A percentile compares a stretch with the other conserved stretches of the same genome.
Conservation (phyloP, 495 filamentous ascomycete species). For the Zalerion maritima region DNA sequence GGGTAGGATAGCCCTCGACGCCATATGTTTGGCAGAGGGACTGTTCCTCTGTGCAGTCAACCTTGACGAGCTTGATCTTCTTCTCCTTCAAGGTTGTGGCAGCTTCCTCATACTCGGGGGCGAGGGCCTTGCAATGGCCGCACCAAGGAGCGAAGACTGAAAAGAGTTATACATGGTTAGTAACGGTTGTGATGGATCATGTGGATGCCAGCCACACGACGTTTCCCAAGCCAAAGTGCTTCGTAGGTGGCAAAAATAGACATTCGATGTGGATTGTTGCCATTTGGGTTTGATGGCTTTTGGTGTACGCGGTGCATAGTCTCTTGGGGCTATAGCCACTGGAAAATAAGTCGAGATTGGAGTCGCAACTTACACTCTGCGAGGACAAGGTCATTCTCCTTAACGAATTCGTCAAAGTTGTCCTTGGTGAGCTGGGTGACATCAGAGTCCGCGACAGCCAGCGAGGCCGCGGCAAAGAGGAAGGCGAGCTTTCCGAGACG, state of each 20-base stretch:
- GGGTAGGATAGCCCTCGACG: conserved; percentile 92
- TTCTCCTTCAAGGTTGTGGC: conserved; percentile 91
- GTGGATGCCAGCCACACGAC: not conserved
- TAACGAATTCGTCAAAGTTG: conserved; percentile 74
- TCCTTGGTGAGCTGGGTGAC: conserved; percentile 74
- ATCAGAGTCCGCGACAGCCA: conserved; percentile 48
- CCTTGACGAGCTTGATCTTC: conserved; percentile 79
- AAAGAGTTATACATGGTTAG: conserved; percentile 7
- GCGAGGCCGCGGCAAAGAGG: conserved; percentile 48
- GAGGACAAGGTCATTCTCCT: conserved; percentile 65
- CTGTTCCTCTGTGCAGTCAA: conserved; percentile 91
- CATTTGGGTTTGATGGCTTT: not conserved
- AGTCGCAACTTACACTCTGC: conserved; percentile 50
- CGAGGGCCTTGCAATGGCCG: conserved; percentile 75
- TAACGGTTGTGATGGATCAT: conserved; percentile 2
- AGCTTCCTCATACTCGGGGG: conserved; percentile 77
- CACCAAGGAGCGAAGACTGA: conserved; percentile 61
- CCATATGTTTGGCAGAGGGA: conserved; percentile 81
- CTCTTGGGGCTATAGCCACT: conserved; percentile 1
- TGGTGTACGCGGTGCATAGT: not conserved
- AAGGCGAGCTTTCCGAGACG: conserved; percentile 41
- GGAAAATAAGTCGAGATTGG: conserved; percentile 4
- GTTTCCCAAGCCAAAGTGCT: not conserved
- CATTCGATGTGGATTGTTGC: too few species aligned
- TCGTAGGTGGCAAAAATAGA: not conserved